Evolutionary conservation across 2,329 filamentous ascomycete species (phyloP), one percentile per base, ranked within the genome.

Genomic region (Botrytis sinoallii): DNA sequence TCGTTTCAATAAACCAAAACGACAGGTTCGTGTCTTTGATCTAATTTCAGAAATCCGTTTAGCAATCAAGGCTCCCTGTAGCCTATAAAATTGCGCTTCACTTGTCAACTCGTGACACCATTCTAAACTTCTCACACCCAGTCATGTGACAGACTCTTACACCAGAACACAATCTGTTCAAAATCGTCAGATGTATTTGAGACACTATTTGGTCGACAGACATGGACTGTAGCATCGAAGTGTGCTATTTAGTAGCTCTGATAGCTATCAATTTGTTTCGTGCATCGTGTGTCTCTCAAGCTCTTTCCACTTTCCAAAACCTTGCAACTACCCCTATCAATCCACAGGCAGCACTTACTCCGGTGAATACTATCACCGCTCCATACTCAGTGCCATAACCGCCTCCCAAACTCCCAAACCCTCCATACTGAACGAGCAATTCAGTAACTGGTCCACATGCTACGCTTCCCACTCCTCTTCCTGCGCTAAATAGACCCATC

Each of bases 401-500:
- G 65, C 72, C 38, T 6, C 29, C 18, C 35, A 80, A 78, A 40
- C 80, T 82, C 73, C 80, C 78, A 83, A 83, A 87, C 40, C 85
- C 83, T 74, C 83, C 82, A 1, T 83, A 83, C 60, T 81, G 81
- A 35, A 90, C 79, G 66, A 90, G 79, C 1, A 81, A 83, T 70
- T 88, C 86, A 77, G 88, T 90, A 73, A 90, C 66, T 10, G 89
- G 88, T 0, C 89, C 89, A 16, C 84, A 87, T 4, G 83, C 82
- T 52, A 91, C 85, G 75, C 91, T 91, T 0, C 90, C 90, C 1
- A 92, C 82, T 0, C 90, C 90, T 60, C 90, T 83, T 0, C 89
- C 89, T 7, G 87, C 85, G 35, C 88, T 86, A 85, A 91, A 89
- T 66, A 83, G 75, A 4, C 81, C 81, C 74, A 83, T 80, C 3